Evolutionary conservation across 2,329 filamentous ascomycete genomes (phyloP), one percentile per base, ranked within the genome.

Genomic region (Monosporascus sp.): DNA sequence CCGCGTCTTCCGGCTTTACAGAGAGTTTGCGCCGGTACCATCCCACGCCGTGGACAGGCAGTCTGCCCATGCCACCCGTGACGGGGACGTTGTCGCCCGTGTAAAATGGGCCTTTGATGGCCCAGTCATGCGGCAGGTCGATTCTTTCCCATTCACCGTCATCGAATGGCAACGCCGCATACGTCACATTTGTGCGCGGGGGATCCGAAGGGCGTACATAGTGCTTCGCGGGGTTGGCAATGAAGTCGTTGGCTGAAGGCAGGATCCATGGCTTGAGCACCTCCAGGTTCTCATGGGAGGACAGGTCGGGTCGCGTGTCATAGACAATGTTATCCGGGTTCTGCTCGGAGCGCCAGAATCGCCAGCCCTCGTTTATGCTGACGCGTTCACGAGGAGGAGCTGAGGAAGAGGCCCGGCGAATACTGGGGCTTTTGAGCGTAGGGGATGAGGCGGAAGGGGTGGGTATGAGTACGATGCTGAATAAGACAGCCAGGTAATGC

Each of bases 41-140:
- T 2, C 75, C 43, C 19, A 45, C 43, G 17, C 43, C 43, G 22
- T 45, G 43, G 20, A 24, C 26, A 26, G 43, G 49, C 22, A 49
- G 19, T 16, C 48, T 37, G 20, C 70, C 70, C 66, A 74, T 72
- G 7, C 68, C 71, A 3, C 74, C 72, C 8, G 62, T 60, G 1
- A 76, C 65, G 3, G 68, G 62, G 4, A 68, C 62, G 4, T 59
- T 66, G 7, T 45, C 20, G 5, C 22, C 43, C 3, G 63, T 65
- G 52, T 68, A 68, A 53, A 79, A 79, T 1, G 75, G 74, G 0
- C 75, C 75, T 14, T 68, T 67, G 56, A 78, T 73, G 20, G 76
- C 75, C 76, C 75, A 79, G 59, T 79, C 76, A 57, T 79, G 76
- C 0, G 76, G 76, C 7, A 79, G 61, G 8, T 65, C 64, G 19